Percentiles rank a stretch among this genome's conserved stretches.
phyloP scores from a whole-genome alignment of 345 rosid species.

The Hypericum androsaemum region DNA sequence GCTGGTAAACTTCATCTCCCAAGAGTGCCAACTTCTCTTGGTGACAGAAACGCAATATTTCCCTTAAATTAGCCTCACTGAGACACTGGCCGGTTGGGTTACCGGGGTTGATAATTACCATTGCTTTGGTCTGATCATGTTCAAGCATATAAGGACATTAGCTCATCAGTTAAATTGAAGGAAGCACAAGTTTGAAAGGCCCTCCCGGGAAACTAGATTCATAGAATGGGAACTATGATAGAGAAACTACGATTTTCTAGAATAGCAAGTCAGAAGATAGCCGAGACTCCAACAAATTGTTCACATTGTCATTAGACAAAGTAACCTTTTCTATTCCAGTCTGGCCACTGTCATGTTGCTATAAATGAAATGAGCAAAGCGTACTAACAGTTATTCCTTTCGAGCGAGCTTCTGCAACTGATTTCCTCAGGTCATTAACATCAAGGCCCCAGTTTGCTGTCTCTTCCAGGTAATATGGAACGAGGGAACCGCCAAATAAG shows the following conservation, averaged over 20 bases:
- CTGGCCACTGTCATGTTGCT: too few relatives aligned
- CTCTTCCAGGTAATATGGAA: constrained; percentile 87
- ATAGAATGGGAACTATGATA: too few relatives aligned
- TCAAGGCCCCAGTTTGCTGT: constrained; percentile 98
- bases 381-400: constrained; percentile 76
- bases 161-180: background rate
- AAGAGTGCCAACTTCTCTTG: constrained; percentile 73
- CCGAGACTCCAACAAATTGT: too few relatives aligned
- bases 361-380: constrained; percentile 14
- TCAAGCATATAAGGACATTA: constrained; percentile 6
- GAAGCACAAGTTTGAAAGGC: too few relatives aligned
- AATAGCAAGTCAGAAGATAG: too few relatives aligned
- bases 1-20: constrained; percentile 98
- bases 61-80: constrained; percentile 79
- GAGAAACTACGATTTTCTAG: too few relatives aligned
- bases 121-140: constrained; percentile 68
- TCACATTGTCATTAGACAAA: too few relatives aligned
- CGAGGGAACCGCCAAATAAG: constrained; percentile 84
- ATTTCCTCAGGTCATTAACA: constrained; percentile 55
- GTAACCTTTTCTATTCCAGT: too few relatives aligned
- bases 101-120: constrained; percentile 99
- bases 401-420: constrained; percentile 70
- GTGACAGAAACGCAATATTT: constrained; percentile 68
- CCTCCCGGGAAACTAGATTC: too few relatives aligned
- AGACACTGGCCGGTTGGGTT: constrained; percentile 99